Evolutionary conservation across 1,284 basidiomycete species (phyloP), one percentile per base, ranked within the genome.

Genomic region (Ganoderma lucidum): DNA sequence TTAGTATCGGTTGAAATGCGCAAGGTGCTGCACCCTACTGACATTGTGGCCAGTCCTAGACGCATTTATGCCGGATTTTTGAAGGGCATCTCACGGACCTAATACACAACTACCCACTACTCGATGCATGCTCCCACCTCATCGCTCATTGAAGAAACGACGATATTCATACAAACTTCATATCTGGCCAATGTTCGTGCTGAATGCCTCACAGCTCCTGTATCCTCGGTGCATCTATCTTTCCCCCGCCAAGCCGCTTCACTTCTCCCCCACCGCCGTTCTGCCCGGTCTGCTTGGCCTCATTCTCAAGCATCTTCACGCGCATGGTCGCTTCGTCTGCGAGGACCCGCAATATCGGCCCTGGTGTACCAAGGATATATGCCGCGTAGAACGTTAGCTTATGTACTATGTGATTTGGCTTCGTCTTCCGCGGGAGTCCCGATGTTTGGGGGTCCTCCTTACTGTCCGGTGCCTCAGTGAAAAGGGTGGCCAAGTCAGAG

Each of bases 301-400:
- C 76, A 0, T 67, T 65, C 63, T 74, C 73, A 6, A 78, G 66
- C 2, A 64, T 62, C 64, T 76, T 74, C 12, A 79, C 79, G 32
- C 79, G 67, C 23, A 75, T 70, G 8, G 59, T 42, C 32, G 83
- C 72, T 67, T 90, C 86, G 59, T 84, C 80, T 12, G 83, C 80
- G 58, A 90, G 74, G 14, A 78, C 77, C 44, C 79, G 78, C 45
- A 90, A 71, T 66, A 72, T 68, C 17, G 75, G 66, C 17, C 81
- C 75, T 1, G 88, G 85, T 19, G 81, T 84, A 1, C 83, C 81
- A 19, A 85, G 62, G 15, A 87, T 76, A 64, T 88, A 84, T 1
- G 85, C 87, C 5, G 85, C 86, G 74, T 91, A 92, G 76, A 89
- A 92, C 55, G 82, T 78, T 63, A 88, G 77, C 81, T 88, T 91